Base-by-base conservation (phyloP, 352 stramenopile genomes). In the Phytophthora boehmeriae region DNA sequence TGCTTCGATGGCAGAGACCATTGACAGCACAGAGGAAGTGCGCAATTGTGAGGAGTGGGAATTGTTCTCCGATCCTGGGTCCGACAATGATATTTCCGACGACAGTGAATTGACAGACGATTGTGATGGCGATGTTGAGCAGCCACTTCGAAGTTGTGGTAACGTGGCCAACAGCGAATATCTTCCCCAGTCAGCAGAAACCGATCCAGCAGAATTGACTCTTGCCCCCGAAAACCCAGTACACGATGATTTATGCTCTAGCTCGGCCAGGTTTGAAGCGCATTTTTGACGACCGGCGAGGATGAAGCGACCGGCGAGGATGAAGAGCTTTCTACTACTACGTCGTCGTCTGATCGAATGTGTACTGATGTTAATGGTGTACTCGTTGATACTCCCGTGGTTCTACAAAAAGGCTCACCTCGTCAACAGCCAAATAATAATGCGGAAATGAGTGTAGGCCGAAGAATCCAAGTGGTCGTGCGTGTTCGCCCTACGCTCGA, bases 381-480 rank as follows among this genome's bases (percentile, higher is more conserved):
- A 1, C 16, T 45, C 11, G 50, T 27, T 4, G 9, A 27, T 4
- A 23, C 28, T 5, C 20, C n/a, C 8, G 25, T 38, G 4, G 20
- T 5, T 34, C 27, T 47, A n/a, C 13, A 50, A 38, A n/a, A 57
- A 4, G 52, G 8, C 39, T 28, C 36, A 43, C 25, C 8, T 25
- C 54, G 45, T n/a, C 54, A n/a, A n/a, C n/a, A 41, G 23, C 28
- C 23, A 20, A 41, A 48, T 27, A 14, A 35, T 17, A 43, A n/a
- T 22, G 32, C 17, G 39, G 36, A 54, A 28, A n/a, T 22, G 14
- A 39, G 44, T 16, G 8, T 65, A 41, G 28, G 20, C 28, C 63
- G 51, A 36, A 66, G 59, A 39, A 89, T 92, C 16, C 78, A 89
- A 70, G 83, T 93, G 16, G 66, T 89, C 48, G 73, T 93, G 42